These are phyloP conservation scores for Russula olivacea DNA, from an alignment of 768 basidiomycete genomes.

Conservation along the genomic window DNA sequence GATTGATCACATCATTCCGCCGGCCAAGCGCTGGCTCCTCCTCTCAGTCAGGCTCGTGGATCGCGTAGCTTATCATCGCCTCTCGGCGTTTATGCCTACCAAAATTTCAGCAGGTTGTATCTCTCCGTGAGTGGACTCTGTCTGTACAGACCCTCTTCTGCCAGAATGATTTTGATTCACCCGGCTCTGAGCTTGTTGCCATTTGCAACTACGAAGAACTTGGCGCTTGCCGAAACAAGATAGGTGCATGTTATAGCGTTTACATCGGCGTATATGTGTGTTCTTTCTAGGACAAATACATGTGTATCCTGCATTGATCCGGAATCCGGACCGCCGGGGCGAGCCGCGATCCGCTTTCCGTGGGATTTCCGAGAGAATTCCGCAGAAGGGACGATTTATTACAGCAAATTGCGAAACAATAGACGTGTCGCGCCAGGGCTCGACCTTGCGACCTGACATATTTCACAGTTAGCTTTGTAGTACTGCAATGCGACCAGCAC, in stretches of 20 bases:
- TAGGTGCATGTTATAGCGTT: neutral
- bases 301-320: neutral
- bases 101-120: neutral
- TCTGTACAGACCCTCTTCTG: no score
- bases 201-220: neutral
- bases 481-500: neutral
- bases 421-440: no score
- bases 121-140: neutral
- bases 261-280: neutral
- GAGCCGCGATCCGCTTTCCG: neutral
- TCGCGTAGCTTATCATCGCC: neutral
- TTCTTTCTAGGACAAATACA: neutral
- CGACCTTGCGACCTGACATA: neutral
- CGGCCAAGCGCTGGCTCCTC: neutral
- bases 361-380: neutral
- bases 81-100: neutral
- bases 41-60: neutral
- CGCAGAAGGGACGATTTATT: no score
- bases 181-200: neutral
- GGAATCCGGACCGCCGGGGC: neutral
- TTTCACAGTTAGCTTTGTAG: neutral
- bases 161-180: no score
- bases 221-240: neutral
- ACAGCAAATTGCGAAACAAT: no score
- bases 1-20: neutral